Conservation (phyloP, 2,329 filamentous ascomycete species). For the Penicillium corylophilum region DNA sequence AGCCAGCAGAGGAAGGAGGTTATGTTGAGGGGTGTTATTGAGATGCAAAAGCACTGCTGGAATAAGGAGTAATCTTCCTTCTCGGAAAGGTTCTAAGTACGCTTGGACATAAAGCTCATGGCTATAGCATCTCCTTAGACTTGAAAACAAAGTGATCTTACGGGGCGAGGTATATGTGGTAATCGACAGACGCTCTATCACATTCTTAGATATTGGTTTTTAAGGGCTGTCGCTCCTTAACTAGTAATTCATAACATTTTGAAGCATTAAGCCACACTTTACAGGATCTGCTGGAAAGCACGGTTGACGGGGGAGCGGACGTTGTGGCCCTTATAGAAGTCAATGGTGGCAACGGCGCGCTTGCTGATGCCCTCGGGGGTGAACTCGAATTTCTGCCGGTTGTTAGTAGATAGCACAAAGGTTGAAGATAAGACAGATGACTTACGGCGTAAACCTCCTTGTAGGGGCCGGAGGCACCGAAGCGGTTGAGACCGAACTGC, state of each 20-base stretch:
- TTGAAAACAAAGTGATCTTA: background rate
- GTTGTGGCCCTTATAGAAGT: constrained; percentile 97
- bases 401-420: constrained; percentile 8
- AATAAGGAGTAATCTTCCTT: background rate
- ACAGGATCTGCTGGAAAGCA: constrained; percentile 96
- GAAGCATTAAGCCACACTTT: constrained; percentile 37
- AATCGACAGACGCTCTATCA: constrained; percentile 24
- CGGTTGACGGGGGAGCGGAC: constrained; percentile 94
- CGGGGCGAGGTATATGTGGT: background rate
- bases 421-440: constrained; percentile 11
- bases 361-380: constrained; percentile 95
- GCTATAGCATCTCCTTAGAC: no score
- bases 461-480: constrained; percentile 95
- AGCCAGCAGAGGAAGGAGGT: constrained; percentile 26
- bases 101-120: no score
- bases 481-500: constrained; percentile 98
- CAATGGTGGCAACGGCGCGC: constrained; percentile 84
- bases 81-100: no score
- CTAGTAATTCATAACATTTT: constrained; percentile 29
- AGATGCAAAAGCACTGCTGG: constrained; percentile 20
- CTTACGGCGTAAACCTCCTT: constrained; percentile 92
- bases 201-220: constrained; percentile 22
- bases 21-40: constrained; percentile 26
- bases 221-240: constrained; percentile 28
- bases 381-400: constrained; percentile 90